Conservation (phyloP, 257 asterid genomes). For the Solanum paucissectum region DNA sequence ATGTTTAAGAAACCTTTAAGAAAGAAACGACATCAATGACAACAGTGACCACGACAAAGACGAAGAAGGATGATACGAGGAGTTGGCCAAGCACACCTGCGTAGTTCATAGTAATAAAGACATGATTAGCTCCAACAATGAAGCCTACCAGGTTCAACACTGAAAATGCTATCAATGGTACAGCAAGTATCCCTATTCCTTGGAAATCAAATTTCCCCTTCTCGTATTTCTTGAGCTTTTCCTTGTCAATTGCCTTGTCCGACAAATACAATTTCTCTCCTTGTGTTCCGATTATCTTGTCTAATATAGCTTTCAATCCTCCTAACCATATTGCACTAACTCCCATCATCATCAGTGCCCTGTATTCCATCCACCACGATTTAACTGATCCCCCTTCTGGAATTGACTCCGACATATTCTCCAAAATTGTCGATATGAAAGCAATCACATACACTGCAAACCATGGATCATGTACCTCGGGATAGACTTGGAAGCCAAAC, state of each 20-base stretch:
- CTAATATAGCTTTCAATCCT: background rate
- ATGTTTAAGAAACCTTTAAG: background rate
- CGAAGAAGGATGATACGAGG: background rate
- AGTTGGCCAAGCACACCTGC: background rate
- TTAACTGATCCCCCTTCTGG: background rate
- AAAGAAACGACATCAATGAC: background rate
- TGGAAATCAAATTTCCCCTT: slow-evolving; percentile 1
- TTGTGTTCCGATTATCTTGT: background rate
- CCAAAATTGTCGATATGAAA: background rate
- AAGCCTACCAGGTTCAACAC: background rate
- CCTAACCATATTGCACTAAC: slow-evolving; percentile 1
- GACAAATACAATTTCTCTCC: background rate
- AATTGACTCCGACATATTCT: background rate
- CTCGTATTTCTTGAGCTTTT: background rate
- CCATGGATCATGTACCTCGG: background rate
- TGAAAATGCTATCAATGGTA: background rate
- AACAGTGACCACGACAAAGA: background rate
- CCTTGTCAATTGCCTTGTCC: background rate
- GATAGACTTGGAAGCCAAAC: background rate
- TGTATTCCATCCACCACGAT: background rate
- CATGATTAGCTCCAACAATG: background rate
- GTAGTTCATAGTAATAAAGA: background rate
- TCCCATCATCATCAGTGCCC: slow-evolving; percentile 2
- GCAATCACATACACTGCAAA: background rate
- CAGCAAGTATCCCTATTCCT: background rate